These are phyloP conservation scores for Alternaria alternata DNA, from an alignment of 2,329 filamentous ascomycete genomes.

Conservation along the genomic window DNA sequence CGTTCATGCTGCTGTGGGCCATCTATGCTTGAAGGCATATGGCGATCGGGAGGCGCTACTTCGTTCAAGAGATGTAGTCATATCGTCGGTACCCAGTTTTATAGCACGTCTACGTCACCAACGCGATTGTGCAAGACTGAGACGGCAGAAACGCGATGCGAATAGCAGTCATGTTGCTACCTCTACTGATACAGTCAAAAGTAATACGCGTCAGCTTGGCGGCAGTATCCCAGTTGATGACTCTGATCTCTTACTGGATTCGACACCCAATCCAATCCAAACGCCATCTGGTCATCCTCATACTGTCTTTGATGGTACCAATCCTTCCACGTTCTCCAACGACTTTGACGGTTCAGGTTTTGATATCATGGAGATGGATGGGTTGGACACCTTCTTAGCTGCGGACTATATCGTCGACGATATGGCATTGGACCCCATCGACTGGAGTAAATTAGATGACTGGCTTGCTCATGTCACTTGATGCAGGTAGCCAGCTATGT, in stretches of 20 bases:
- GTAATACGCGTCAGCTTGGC: background rate
- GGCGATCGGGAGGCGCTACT: slow-evolving; percentile 7
- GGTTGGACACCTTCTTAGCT: background rate
- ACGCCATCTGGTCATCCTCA: background rate
- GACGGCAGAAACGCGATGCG: background rate
- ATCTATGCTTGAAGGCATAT: slow-evolving; percentile 26
- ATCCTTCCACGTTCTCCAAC: background rate
- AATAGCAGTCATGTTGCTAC: background rate
- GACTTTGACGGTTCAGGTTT: background rate
- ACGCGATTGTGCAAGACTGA: background rate
- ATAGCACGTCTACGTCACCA: background rate
- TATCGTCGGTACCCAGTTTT: background rate
- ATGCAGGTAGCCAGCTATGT: background rate
- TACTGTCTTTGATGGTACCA: background rate
- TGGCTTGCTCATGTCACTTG: background rate
- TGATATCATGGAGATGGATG: background rate
- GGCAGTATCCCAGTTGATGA: background rate
- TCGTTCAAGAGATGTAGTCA: background rate
- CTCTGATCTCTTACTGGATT: too few species aligned
- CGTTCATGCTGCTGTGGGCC: slow-evolving; percentile 22
- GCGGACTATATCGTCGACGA: slow-evolving; percentile 1
- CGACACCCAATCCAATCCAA: background rate
- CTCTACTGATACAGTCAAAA: background rate
- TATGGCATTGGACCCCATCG: background rate
- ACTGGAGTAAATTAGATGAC: background rate